Percentiles rank a stretch among this genome's conserved stretches.
phyloP scores from a whole-genome alignment of 768 basidiomycete genomes.

The Podaxis pistillaris region DNA sequence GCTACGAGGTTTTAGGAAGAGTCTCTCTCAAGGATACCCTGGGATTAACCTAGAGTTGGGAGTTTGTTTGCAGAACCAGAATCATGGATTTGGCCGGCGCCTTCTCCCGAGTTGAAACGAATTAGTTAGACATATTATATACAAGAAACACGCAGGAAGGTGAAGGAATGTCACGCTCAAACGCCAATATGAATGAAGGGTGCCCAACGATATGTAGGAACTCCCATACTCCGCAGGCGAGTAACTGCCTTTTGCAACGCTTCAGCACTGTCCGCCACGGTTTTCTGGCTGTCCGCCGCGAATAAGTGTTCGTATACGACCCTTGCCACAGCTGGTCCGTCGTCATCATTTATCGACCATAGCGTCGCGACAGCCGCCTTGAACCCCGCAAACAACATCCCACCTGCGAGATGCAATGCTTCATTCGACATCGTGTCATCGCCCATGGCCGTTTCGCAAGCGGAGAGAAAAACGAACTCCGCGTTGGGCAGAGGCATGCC shows the following conservation, averaged over 20 bases:
- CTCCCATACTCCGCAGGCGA: conserved; percentile 13
- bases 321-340: conserved; percentile 31
- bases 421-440: conserved; percentile 24
- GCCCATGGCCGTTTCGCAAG: conserved; percentile 43
- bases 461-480: conserved; percentile 43
- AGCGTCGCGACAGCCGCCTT: conserved; percentile 38
- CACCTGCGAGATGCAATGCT: conserved; percentile 39
- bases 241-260: conserved; percentile 19
- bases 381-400: conserved; percentile 35
- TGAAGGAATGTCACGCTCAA: neutral
- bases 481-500: conserved; percentile 22
- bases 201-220: conserved; percentile 20
- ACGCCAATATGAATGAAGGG: conserved; percentile 25
- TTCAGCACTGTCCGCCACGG: conserved; percentile 17
- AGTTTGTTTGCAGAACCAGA: neutral
- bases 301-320: conserved; percentile 20
- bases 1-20: neutral
- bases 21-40: neutral
- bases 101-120: neutral
- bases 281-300: neutral
- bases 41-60: neutral
- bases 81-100: neutral
- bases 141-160: neutral
- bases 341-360: conserved; percentile 39
- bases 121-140: neutral